A percentile compares a stretch with the other conserved stretches of the same genome.
Evolutionary conservation across 2,329 filamentous ascomycete species (phyloP).

Genomic region (Sarocladium strictum): DNA sequence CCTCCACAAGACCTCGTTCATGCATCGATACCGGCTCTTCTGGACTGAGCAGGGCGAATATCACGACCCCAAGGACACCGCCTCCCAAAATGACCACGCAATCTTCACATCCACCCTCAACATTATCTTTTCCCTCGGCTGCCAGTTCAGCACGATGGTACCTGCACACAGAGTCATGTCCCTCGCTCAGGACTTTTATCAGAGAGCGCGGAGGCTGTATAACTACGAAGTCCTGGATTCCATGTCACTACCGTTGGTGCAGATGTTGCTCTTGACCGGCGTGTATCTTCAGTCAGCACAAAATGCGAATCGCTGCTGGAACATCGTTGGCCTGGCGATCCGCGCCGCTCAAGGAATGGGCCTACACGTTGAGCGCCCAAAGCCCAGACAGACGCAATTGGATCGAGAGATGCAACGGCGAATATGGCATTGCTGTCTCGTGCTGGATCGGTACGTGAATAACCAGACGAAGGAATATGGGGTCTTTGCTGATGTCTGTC

Average conservation of each 20-base stretch:
- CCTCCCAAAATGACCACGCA: background rate
- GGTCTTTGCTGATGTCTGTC: background rate
- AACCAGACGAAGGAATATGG: background rate
- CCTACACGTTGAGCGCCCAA: slow-evolving; percentile 25
- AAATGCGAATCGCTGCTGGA: slow-evolving; percentile 35
- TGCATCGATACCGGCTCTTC: slow-evolving; percentile 5
- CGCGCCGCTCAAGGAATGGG: slow-evolving; percentile 35
- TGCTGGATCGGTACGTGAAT: slow-evolving; percentile 27
- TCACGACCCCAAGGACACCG: background rate
- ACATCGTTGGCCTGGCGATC: slow-evolving; percentile 34
- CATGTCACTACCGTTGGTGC: slow-evolving; percentile 31
- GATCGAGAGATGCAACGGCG: slow-evolving; percentile 29
- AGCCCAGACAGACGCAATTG: slow-evolving; percentile 15
- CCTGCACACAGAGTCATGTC: slow-evolving; percentile 9
- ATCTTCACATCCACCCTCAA: slow-evolving; percentile 27
- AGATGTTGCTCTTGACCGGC: slow-evolving; percentile 31
- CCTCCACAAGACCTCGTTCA: background rate
- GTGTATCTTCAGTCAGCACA: slow-evolving; percentile 34
- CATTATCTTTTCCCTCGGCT: slow-evolving; percentile 34
- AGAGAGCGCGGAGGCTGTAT: slow-evolving; percentile 24
- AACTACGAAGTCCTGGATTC: slow-evolving; percentile 26
- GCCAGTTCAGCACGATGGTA: slow-evolving; percentile 22
- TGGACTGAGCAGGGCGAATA: background rate
- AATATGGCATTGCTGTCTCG: slow-evolving; percentile 34
- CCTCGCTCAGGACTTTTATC: slow-evolving; percentile 24